Conservation (phyloP, 331 rosid species). For the Quercus phellos region DNA sequence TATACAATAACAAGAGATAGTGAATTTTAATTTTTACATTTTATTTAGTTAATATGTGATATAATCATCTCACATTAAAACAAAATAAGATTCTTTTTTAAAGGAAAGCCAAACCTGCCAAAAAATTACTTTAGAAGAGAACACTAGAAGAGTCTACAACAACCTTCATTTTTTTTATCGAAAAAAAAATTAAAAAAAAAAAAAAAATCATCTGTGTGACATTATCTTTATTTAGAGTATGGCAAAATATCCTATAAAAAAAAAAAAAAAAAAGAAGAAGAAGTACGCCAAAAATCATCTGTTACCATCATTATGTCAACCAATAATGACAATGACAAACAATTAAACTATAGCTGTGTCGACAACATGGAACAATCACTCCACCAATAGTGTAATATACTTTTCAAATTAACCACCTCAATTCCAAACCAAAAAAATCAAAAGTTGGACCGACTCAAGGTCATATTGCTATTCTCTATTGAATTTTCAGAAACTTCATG, state of each 20-base stretch:
- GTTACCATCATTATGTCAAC: no score
- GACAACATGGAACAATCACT: not conserved
- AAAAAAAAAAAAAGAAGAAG: no score
- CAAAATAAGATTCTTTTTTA: fast-evolving
- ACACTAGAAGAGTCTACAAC: no score
- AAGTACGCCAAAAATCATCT: no score
- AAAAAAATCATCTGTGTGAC: no score
- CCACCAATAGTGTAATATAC: not conserved
- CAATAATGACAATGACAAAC: not conserved
- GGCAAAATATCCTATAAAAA: no score
- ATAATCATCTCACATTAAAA: no score
- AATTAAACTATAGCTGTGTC: not conserved
- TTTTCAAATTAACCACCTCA: not conserved
- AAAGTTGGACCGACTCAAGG: not conserved
- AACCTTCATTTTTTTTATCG: not conserved
- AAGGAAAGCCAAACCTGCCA: no score
- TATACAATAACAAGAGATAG: fast-evolving
- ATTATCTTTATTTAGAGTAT: no score
- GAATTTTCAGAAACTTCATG: not conserved
- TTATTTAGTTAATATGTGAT: no score
- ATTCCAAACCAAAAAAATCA: not conserved
- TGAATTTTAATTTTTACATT: fast-evolving
- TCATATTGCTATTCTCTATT: not conserved
- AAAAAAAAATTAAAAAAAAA: no score
- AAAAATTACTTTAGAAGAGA: no score